Conservation (phyloP, 2,329 filamentous ascomycete genomes). For the Aulographum hederae region DNA sequence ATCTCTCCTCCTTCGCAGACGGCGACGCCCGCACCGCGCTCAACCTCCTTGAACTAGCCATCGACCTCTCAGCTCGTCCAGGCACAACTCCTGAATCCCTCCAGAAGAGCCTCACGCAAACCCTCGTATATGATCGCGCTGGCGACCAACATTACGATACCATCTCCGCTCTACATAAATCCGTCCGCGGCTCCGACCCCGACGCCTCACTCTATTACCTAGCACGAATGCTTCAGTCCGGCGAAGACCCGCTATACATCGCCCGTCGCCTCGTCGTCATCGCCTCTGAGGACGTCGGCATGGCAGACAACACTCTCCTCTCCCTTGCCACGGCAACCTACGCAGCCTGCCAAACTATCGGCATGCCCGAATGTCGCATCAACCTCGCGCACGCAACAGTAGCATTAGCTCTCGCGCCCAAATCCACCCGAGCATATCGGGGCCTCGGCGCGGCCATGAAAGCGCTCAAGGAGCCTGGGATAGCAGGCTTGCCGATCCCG, state of each 20-base stretch:
- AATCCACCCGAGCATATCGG: constrained; percentile 75
- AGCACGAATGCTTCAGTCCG: constrained; percentile 84
- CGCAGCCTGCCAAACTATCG: constrained; percentile 77
- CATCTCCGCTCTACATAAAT: constrained; percentile 94
- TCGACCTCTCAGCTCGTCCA: constrained; percentile 51
- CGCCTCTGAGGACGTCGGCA: constrained; percentile 80
- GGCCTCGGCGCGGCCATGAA: constrained; percentile 64
- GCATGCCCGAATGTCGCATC: constrained; percentile 87
- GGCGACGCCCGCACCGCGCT: constrained; percentile 86
- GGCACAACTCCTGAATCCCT: constrained; percentile 56
- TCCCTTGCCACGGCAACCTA: constrained; percentile 73
- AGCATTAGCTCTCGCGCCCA: constrained; percentile 62
- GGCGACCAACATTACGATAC: constrained; percentile 97
- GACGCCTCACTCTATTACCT: constrained; percentile 91
- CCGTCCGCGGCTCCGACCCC: constrained; percentile 68
- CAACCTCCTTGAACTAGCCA: constrained; percentile 77
- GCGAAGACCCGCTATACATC: constrained; percentile 84
- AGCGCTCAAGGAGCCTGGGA: constrained; percentile 64
- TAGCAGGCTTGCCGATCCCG: constrained; percentile 67
- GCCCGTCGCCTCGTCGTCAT: constrained; percentile 88
- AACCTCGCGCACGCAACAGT: constrained; percentile 76
- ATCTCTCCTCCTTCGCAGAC: constrained; percentile 73
- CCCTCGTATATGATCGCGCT: constrained; percentile 82
- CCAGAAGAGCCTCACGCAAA: constrained; percentile 73
- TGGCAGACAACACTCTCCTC: constrained; percentile 73